A percentile compares a stretch with the other conserved stretches of the same genome.
Evolutionary conservation across 2,329 filamentous ascomycete genomes (phyloP).

Genomic region (Penicillium expansum): DNA sequence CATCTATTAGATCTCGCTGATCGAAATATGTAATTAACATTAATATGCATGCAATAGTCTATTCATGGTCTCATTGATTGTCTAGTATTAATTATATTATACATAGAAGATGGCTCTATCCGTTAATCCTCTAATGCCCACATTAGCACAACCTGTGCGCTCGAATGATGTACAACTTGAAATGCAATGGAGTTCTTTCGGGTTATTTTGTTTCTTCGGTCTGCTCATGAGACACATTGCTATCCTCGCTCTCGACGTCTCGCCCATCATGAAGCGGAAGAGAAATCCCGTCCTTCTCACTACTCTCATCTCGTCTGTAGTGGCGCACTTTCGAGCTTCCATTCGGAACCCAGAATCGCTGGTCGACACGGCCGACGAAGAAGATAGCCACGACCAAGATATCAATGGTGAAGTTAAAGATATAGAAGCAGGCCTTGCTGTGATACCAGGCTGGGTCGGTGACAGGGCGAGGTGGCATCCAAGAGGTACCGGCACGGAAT

Average conservation of each 20-base stretch:
- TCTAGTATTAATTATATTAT: background rate
- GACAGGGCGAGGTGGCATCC: constrained; percentile 49
- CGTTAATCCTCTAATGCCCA: background rate
- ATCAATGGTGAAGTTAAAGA: constrained; percentile 75
- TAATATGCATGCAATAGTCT: background rate
- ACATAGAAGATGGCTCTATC: background rate
- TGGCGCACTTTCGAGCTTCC: constrained; percentile 40
- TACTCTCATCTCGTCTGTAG: constrained; percentile 1
- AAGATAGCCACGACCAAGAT: constrained; percentile 67
- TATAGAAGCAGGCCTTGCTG: constrained; percentile 70
- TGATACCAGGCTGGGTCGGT: constrained; percentile 67
- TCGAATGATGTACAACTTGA: background rate
- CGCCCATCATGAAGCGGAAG: background rate
- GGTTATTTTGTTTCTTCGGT: background rate
- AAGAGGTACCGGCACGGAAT: constrained; percentile 64
- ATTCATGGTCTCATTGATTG: background rate
- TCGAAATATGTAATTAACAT: background rate
- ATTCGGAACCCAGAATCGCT: constrained; percentile 71
- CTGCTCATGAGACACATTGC: background rate
- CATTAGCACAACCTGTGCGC: background rate
- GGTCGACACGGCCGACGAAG: constrained; percentile 66
- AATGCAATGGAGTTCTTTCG: background rate
- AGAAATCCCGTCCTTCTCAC: background rate
- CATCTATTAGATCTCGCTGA: background rate
- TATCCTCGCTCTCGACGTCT: background rate